Conservation (phyloP, 768 basidiomycete species). For the Auricularia heimuer region DNA sequence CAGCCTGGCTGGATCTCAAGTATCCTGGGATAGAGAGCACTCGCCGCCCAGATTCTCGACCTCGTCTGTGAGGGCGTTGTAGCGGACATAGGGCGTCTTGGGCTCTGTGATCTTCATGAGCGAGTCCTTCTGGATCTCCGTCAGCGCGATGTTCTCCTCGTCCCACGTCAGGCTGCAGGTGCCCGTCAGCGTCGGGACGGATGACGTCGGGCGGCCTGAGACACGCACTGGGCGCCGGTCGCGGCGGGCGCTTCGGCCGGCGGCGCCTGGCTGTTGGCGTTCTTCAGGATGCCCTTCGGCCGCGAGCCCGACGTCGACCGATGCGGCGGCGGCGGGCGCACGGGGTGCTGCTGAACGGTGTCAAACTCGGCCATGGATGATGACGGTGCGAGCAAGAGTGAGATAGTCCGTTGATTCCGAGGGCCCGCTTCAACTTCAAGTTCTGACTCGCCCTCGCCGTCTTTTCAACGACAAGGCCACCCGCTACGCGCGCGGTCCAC, state of each 20-base stretch:
- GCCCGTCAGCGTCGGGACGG: neutral
- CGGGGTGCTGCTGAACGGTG: neutral
- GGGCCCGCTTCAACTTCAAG: no score
- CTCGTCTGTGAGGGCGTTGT: slow-evolving; percentile 77
- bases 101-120: slow-evolving; percentile 98
- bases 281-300: slow-evolving; percentile 87
- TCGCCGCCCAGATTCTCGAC: slow-evolving; percentile 62
- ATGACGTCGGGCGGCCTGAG: neutral
- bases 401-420: no score
- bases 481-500: no score
- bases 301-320: slow-evolving; percentile 60
- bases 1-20: no score
- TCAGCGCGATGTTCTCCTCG: slow-evolving; percentile 84
- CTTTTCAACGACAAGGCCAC: no score
- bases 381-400: no score
- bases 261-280: slow-evolving; percentile 28
- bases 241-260: neutral
- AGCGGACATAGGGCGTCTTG: slow-evolving; percentile 92
- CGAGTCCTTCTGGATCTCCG: slow-evolving; percentile 90
- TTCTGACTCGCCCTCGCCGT: no score
- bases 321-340: slow-evolving; percentile 35
- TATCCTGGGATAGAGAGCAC: neutral
- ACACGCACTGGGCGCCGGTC: slow-evolving; percentile 1
- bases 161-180: slow-evolving; percentile 80
- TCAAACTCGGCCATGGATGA: neutral